Percentiles rank a stretch among this genome's conserved stretches.
Conservation (phyloP, 2,329 filamentous ascomycete genomes). For the Epichloe coenophiala region DNA sequence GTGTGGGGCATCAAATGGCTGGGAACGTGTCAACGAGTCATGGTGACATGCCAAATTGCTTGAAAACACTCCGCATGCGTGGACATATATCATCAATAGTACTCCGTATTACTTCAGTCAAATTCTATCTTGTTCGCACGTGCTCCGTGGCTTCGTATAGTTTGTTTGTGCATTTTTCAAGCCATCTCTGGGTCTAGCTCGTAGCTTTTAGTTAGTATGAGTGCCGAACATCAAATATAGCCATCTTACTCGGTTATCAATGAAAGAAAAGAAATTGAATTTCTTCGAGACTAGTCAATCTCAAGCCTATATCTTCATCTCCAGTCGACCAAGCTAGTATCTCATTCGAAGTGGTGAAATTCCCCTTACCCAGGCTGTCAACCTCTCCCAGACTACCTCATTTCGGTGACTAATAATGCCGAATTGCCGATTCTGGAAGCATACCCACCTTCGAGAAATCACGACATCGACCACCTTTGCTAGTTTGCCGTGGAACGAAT, state of each 20-base stretch:
- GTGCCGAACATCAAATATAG: too few species aligned
- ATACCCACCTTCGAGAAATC: conserved; percentile 5
- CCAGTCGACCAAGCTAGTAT: background rate
- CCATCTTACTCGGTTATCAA: too few species aligned
- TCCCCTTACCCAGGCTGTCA: background rate
- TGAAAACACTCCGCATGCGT: too few species aligned
- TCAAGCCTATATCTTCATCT: too few species aligned
- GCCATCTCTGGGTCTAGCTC: too few species aligned
- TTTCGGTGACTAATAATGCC: conserved; percentile 6
- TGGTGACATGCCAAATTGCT: background rate
- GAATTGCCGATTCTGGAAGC: background rate
- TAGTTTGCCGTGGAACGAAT: background rate
- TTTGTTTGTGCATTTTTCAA: too few species aligned
- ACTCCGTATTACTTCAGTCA: too few species aligned
- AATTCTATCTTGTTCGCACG: too few species aligned
- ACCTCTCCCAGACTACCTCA: background rate
- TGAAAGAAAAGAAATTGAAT: too few species aligned
- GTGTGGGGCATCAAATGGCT: background rate
- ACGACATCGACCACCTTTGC: conserved; percentile 1
- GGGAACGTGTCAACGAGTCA: background rate
- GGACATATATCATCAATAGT: too few species aligned
- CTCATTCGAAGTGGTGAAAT: background rate
- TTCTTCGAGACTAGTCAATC: background rate
- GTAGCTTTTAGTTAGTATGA: too few species aligned
- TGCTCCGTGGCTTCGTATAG: too few species aligned